These are phyloP conservation scores for Starmerella floricola DNA, from an alignment of 805 yeast species.

Conservation along the genomic window DNA sequence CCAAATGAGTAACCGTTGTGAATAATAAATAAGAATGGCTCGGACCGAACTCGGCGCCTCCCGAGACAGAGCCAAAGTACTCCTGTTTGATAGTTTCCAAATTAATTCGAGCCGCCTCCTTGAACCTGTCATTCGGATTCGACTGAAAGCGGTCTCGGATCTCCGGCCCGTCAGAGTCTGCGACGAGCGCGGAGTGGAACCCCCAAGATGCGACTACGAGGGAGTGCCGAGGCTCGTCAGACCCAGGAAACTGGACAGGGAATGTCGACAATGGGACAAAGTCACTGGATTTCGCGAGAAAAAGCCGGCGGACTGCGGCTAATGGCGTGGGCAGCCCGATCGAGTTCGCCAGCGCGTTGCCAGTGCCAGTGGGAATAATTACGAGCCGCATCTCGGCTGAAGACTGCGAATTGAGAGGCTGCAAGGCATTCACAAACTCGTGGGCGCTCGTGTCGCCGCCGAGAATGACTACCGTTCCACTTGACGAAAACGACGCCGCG, in stretches of 20 bases:
- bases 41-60: conserved; percentile 7
- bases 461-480: conserved; percentile 43
- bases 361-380: conserved; percentile 69
- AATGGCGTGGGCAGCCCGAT: conserved; percentile 31
- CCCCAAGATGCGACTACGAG: conserved; percentile 71
- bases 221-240: conserved; percentile 30
- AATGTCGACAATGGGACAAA: conserved; percentile 36
- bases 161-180: conserved; percentile 62
- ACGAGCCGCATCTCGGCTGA: conserved; percentile 19
- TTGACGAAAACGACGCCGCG: conserved; percentile 25
- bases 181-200: conserved; percentile 74
- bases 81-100: conserved; percentile 37
- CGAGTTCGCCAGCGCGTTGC: conserved; percentile 67
- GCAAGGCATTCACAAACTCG: conserved; percentile 54
- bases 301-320: conserved; percentile 25
- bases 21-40: conserved; percentile 47
- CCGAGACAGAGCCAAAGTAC: conserved; percentile 36
- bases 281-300: conserved; percentile 6
- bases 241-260: conserved; percentile 34
- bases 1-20: conserved; percentile 46
- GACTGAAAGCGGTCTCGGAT: conserved; percentile 50
- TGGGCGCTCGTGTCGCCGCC: conserved; percentile 81
- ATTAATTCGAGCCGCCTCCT: conserved; percentile 51
- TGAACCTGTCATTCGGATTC: conserved; percentile 41
- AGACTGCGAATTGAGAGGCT: conserved; percentile 6